A percentile compares a stretch with the other conserved stretches of the same genome.
phyloP scores from a whole-genome alignment of 73 alveolate genomes.

The Breviolum minutum region DNA sequence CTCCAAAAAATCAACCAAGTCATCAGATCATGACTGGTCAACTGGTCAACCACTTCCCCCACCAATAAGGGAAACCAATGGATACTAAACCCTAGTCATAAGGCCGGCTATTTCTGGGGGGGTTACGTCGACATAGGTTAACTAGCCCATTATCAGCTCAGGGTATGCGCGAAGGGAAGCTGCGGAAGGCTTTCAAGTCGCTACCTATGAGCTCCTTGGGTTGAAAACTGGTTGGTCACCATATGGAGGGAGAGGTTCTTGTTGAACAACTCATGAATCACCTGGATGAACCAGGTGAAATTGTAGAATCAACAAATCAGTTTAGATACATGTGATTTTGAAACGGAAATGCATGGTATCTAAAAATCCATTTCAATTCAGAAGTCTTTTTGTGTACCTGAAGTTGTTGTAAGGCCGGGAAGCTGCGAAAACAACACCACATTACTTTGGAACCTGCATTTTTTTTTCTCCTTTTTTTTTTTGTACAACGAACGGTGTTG shows the following conservation, averaged over 20 bases:
- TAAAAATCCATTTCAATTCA: neutral
- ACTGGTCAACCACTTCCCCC: no score
- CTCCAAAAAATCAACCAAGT: no score
- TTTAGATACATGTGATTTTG: no score
- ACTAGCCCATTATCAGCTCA: neutral
- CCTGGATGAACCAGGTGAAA: no score
- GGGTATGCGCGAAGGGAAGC: slow-evolving; percentile 68
- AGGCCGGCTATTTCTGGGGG: no score
- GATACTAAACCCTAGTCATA: neutral
- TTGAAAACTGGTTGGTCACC: neutral
- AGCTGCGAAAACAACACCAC: neutral
- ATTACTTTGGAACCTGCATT: neutral
- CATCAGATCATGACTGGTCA: no score
- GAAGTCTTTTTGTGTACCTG: neutral
- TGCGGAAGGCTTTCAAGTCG: slow-evolving; percentile 61
- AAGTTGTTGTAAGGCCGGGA: neutral
- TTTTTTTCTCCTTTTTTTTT: no score
- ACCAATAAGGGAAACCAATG: neutral
- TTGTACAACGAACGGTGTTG: neutral
- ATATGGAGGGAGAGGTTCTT: no score
- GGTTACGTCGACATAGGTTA: neutral
- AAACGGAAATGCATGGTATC: no score
- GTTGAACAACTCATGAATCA: no score
- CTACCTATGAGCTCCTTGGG: slow-evolving; percentile 23
- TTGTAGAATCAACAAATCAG: no score